Base-by-base conservation (phyloP, 331 rosid species). In the Pyrus hybrid region DNA sequence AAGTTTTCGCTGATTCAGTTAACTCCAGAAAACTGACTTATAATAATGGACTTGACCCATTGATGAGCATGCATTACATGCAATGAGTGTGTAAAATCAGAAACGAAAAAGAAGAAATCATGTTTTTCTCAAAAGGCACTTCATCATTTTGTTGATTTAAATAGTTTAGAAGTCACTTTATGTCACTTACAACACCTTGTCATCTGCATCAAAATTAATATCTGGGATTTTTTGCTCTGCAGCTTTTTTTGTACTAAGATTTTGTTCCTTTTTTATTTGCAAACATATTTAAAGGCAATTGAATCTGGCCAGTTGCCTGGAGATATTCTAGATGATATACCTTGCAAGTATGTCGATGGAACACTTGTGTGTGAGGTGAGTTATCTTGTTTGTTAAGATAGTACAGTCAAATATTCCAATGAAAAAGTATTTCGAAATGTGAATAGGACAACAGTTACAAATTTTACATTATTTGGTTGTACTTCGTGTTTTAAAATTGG, bases 231-330 rank as follows among this genome's bases (percentile, higher is more conserved):
- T 47, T 68, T 5, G 66, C 68, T 74, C 62, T 73, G 29, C 54
- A 45, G 43, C 22, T 53, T 71, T 75, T 63, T 43, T 8, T 29
- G 23, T 51, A 45, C 78, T 78, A 62, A 82, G 75, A n/a, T 71
- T 61, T 71, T 28, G 70, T 43, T 23, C 66, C 56, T 64, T 73
- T 79, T 74, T 51, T 76, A 35, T 83, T 32, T 75, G 41, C 73
- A 60, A 58, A 51, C 80, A 54, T 67, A 47, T 79, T 85, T 85
- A 78, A 37, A 94, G 99, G 97, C 97, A 71, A 95, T 95, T 79
- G 99, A 95, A 81, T 90, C 97, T 77, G 99, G 97, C 72, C 96
- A 86, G 82, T 84, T 92, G 85, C 99, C 97, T 77, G 95, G 96
- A 77, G 99, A 95, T 79, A 84, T 92, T 76, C 88, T 92, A 61